phyloP scores from a whole-genome alignment of 306 rosid genomes.

The Vigna hirtella region DNA sequence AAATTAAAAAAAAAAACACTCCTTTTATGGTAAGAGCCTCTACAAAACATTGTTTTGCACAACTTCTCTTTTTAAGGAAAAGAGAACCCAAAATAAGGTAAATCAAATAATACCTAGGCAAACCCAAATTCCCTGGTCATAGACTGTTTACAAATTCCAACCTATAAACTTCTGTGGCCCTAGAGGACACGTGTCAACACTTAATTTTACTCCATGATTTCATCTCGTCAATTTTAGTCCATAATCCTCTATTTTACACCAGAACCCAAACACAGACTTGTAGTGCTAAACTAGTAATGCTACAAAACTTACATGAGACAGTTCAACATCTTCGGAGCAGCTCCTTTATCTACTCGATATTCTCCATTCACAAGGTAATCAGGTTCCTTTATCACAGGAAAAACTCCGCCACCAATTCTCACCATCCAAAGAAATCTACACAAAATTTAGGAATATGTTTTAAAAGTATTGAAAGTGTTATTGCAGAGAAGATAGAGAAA shows the following conservation, averaged over 20 bases:
- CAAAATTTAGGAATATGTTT: slow-evolving; percentile 27
- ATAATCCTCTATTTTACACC: not conserved
- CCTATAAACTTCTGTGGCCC: slow-evolving; percentile 1
- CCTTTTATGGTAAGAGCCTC: not conserved
- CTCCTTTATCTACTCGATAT: slow-evolving; percentile 99
- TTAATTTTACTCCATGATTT: not conserved
- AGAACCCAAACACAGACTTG: slow-evolving; percentile 5
- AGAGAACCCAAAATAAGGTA: not conserved
- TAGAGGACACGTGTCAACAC: not conserved
- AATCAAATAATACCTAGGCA: not conserved
- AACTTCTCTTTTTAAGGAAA: not conserved
- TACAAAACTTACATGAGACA: slow-evolving; percentile 90
- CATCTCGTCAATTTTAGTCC: not conserved
- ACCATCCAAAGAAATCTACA: slow-evolving; percentile 98
- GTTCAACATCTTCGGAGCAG: slow-evolving; percentile 99
- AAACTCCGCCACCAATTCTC: slow-evolving; percentile 98
- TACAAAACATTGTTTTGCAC: not conserved
- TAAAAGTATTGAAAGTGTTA: slow-evolving; percentile 4
- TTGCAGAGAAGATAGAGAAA: not conserved
- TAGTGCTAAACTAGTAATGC: not conserved
- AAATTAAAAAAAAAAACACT: too few relatives aligned
- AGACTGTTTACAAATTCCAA: slow-evolving; percentile 12
- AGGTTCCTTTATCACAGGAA: slow-evolving; percentile 97
- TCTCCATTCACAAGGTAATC: slow-evolving; percentile 98
- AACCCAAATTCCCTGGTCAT: not conserved